These are phyloP conservation scores for Xylariaceae sp. DNA, from an alignment of 2,329 filamentous ascomycete species.

Conservation along the genomic window DNA sequence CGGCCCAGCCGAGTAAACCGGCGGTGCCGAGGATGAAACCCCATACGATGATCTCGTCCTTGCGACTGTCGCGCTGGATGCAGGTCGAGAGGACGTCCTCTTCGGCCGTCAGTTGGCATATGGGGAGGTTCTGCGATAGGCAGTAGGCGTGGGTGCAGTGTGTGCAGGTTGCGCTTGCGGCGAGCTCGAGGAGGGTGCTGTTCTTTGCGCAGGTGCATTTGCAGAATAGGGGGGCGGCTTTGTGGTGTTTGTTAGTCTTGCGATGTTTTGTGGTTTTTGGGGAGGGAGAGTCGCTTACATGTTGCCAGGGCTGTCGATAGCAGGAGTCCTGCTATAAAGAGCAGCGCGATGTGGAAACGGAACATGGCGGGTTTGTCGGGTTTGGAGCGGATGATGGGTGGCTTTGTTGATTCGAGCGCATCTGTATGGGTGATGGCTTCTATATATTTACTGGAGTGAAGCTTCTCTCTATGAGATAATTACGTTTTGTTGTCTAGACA, in stretches of 20 bases:
- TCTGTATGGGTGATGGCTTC: not conserved
- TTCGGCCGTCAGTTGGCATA: conserved; percentile 59
- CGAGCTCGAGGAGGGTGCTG: conserved; percentile 60
- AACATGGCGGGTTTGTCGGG: conserved; percentile 21
- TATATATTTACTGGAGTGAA: no score
- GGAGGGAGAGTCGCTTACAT: conserved; percentile 34
- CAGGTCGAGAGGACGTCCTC: conserved; percentile 58
- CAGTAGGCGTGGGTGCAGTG: conserved; percentile 63
- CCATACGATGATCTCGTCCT: conserved; percentile 63
- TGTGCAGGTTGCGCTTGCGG: conserved; percentile 47
- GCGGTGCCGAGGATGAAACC: conserved; percentile 55
- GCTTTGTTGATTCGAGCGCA: not conserved
- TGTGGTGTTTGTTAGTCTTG: not conserved
- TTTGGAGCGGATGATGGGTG: not conserved
- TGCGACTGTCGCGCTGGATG: conserved; percentile 62
- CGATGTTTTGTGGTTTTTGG: not conserved
- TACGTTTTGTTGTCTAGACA: no score
- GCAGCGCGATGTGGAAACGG: conserved; percentile 26
- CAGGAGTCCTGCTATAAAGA: conserved; percentile 31
- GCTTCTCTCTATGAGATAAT: no score
- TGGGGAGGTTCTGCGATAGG: conserved; percentile 52
- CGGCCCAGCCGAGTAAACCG: conserved; percentile 57
- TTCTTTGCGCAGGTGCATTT: conserved; percentile 68
- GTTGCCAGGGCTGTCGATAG: conserved; percentile 35
- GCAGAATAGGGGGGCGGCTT: conserved; percentile 60